These are phyloP conservation scores for Pseudoscleropodium purum DNA, from an alignment of 225 moss, liverwort and hornwort genomes.

Conservation along the genomic window DNA sequence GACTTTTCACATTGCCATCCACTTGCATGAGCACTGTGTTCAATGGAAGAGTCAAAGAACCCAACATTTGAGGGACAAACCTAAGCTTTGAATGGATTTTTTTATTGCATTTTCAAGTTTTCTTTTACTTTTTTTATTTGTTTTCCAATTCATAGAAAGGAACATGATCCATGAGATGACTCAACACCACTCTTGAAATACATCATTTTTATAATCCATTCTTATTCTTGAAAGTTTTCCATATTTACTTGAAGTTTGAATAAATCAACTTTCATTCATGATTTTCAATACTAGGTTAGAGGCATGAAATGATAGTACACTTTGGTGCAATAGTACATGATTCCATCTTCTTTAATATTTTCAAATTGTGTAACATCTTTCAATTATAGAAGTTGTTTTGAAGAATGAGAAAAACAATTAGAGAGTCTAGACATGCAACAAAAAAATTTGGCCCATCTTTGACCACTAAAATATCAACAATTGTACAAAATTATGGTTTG, in stretches of 20 bases:
- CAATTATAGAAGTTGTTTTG: not conserved
- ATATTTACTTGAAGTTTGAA: not conserved
- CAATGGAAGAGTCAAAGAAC: not conserved
- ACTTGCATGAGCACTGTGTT: accelerated
- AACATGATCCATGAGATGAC: not conserved
- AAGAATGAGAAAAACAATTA: not conserved
- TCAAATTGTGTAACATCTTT: not conserved
- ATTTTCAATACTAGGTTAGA: not conserved
- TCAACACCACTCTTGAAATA: not conserved
- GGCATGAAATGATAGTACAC: not conserved
- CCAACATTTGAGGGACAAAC: not conserved
- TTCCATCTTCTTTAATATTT: not conserved
- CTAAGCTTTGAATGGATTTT: not conserved
- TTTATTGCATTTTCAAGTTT: not conserved
- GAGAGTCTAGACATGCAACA: too few species aligned
- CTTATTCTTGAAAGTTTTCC: not conserved
- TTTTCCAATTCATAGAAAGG: not conserved
- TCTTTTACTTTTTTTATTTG: not conserved
- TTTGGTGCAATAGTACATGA: not conserved
- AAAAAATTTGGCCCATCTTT: not conserved
- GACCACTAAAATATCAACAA: not conserved
- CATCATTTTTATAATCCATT: not conserved
- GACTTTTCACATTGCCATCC: not conserved
- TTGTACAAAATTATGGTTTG: not conserved
- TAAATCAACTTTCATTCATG: not conserved